Evolutionary conservation across 306 rosid species (phyloP).

Genomic region (Ammopiptanthus mongolicus): DNA sequence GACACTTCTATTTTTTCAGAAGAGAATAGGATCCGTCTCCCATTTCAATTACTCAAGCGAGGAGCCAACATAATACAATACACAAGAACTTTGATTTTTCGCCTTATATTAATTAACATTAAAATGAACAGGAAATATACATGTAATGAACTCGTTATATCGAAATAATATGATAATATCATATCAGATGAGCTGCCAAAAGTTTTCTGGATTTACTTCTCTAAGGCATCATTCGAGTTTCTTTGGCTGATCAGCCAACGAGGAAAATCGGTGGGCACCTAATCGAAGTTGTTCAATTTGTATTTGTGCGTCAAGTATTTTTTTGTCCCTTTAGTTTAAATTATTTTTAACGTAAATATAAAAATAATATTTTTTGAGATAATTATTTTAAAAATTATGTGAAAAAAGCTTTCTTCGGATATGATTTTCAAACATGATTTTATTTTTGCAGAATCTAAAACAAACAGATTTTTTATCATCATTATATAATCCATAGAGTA

Average conservation of each 20-base stretch:
- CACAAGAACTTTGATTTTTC: not conserved
- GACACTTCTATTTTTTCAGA: no score
- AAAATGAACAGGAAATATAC: slow-evolving; percentile 4
- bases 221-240: not conserved
- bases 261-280: not conserved
- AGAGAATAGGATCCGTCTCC: no score
- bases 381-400: no score
- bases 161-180: not conserved
- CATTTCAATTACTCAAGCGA: not conserved
- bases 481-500: no score
- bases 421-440: no score
- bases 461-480: no score
- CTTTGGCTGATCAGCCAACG: no score
- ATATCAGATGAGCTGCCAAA: not conserved
- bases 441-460: no score
- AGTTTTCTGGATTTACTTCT: not conserved
- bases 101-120: not conserved
- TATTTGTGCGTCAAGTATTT: slow-evolving; percentile 3
- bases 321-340: no score
- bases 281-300: not conserved
- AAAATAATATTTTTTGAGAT: no score
- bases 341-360: no score
- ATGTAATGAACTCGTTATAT: slow-evolving; percentile 10
- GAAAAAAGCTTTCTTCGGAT: no score
- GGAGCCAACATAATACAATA: not conserved